Evolutionary conservation across 345 rosid genomes (phyloP).

Genomic region (Brassica rapa): DNA sequence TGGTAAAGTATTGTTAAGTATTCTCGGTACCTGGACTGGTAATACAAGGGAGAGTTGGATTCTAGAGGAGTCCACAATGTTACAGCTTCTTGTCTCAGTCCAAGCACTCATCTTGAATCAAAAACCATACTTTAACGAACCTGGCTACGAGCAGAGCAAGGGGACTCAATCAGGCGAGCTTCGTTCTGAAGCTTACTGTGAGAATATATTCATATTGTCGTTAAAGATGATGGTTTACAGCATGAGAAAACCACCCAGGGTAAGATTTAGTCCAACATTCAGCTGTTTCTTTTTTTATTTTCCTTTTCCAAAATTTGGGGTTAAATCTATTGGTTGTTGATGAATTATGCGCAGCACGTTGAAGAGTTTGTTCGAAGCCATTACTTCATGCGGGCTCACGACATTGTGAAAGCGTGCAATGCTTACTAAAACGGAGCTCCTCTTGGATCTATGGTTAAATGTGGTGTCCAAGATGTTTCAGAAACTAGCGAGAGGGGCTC

Average conservation of each 20-base stretch:
- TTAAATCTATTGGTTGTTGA: not conserved
- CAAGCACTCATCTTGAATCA: slow-evolving; percentile 86
- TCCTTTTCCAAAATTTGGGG: too few relatives aligned
- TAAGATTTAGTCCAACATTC: slow-evolving; percentile 26
- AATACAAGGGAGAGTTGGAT: slow-evolving; percentile 70
- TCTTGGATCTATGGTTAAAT: not conserved
- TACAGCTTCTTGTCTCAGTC: slow-evolving; percentile 89
- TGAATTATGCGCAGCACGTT: not conserved
- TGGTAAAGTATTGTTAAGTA: not conserved
- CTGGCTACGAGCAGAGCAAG: slow-evolving; percentile 47
- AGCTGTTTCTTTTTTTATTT: not conserved
- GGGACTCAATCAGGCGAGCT: slow-evolving; percentile 58
- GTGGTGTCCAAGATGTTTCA: not conserved
- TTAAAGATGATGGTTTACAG: slow-evolving; percentile 69
- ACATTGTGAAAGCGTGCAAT: not conserved
- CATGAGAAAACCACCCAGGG: slow-evolving; percentile 76
- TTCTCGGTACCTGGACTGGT: slow-evolving; percentile 43
- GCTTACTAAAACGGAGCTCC: not conserved
- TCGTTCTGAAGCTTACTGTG: slow-evolving; percentile 34
- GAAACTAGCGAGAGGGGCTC: not conserved
- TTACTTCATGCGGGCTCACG: not conserved
- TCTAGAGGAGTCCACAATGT: slow-evolving; percentile 35
- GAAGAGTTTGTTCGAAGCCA: not conserved
- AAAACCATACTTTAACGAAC: too few relatives aligned
- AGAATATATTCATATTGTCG: slow-evolving; percentile 53